Conservation (phyloP, 257 asterid genomes). For the Cinchona pubescens region DNA sequence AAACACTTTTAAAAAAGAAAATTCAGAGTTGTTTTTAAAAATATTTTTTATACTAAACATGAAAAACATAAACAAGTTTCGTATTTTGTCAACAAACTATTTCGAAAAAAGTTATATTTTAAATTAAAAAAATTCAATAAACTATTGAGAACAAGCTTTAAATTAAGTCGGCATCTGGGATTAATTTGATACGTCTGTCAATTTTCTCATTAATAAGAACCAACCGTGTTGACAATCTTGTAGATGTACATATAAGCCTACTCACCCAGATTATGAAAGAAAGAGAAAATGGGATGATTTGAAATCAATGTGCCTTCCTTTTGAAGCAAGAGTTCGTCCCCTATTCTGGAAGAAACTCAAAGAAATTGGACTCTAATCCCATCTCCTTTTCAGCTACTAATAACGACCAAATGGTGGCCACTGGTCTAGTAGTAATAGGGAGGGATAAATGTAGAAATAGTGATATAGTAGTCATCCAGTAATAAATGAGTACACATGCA, state of each 20-base stretch:
- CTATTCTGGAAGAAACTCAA: not conserved
- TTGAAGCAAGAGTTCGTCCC: slow-evolving; percentile 5
- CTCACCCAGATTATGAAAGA: not conserved
- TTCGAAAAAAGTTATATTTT: too few relatives aligned
- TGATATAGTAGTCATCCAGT: too few relatives aligned
- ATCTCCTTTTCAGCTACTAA: not conserved
- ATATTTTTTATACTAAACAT: too few relatives aligned
- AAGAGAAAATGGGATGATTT: not conserved
- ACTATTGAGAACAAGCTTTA: too few relatives aligned
- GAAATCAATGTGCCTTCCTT: slow-evolving; percentile 16
- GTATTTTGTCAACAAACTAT: too few relatives aligned
- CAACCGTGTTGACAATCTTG: slow-evolving; percentile 2
- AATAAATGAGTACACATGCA: slow-evolving; percentile 37
- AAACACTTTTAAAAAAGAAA: too few relatives aligned
- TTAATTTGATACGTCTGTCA: not conserved
- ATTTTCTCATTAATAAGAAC: not conserved
- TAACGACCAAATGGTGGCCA: not conserved
- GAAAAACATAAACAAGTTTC: too few relatives aligned
- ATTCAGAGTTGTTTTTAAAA: too few relatives aligned
- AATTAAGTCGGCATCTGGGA: not conserved
- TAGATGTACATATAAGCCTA: not conserved
- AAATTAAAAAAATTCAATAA: too few relatives aligned
- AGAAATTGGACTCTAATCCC: not conserved
- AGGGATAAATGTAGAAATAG: slow-evolving; percentile 4
- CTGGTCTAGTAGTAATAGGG: not conserved